phyloP scores from a whole-genome alignment of 371 early-diverging fungal species.

The Phascolomyces articulosus region DNA sequence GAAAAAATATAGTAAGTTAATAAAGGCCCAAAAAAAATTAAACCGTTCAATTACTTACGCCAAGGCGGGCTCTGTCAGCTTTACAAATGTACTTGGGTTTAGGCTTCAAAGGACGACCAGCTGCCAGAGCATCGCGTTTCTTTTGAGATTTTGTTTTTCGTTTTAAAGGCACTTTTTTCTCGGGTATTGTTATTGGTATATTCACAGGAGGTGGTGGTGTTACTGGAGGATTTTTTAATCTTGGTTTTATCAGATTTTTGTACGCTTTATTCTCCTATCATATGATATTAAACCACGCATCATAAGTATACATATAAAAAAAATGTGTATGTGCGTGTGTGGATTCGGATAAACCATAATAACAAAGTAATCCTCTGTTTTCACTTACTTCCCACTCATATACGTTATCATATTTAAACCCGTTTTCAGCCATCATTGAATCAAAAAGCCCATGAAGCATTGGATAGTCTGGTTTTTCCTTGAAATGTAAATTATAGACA shows the following conservation, averaged over 20 bases:
- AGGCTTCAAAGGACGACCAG: background rate
- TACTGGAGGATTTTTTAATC: too few relatives aligned
- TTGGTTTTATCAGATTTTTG: too few relatives aligned
- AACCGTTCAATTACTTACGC: background rate
- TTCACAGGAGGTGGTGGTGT: background rate
- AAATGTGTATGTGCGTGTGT: too few relatives aligned
- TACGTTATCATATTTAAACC: background rate
- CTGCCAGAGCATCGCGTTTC: background rate
- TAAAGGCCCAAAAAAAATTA: too few relatives aligned
- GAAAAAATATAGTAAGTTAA: too few relatives aligned
- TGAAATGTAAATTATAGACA: background rate
- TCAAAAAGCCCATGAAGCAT: background rate
- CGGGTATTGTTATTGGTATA: background rate
- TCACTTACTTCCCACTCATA: background rate
- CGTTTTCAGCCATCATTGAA: background rate
- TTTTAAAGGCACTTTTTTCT: background rate
- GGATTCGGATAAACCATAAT: too few relatives aligned
- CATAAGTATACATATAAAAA: too few relatives aligned
- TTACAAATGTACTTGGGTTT: background rate
- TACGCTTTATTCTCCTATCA: too few relatives aligned
- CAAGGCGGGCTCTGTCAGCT: background rate
- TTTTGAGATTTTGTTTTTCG: background rate
- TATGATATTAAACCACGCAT: too few relatives aligned
- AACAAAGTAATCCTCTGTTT: too few relatives aligned
- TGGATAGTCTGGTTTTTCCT: background rate